Evolutionary conservation across 2,329 filamentous ascomycete genomes (phyloP), one percentile per base, ranked within the genome.

Genomic region (Diaporthe ilicicola): DNA sequence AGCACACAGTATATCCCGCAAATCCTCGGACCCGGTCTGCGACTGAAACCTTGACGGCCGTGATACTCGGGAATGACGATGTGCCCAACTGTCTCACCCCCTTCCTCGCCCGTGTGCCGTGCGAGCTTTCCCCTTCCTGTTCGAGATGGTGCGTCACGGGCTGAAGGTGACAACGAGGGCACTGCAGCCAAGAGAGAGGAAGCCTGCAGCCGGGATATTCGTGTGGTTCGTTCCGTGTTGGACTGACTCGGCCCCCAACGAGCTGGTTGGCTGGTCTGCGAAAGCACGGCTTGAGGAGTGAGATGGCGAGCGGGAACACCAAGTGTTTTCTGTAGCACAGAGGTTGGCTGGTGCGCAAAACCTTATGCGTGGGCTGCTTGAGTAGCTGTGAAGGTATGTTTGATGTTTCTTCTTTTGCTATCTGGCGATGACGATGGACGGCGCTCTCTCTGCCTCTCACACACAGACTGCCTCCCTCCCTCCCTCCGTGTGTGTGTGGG

Each of bases 71-170:
- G 42, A 24, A 64, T 48, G 19, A 24, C 24, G 42, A 34, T 46
- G 13, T 42, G 12, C 42, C 42, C 9, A 10, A 12, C 3, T 48
- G 42, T 62, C 59, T 62, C 59, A 62, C 12, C 42, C 22, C n/a
- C n/a, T n/a, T n/a, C n/a, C n/a, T n/a, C n/a, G 27, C 27, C 27
- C 12, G 42, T 24, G 42, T 32, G 27, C 56, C n/a, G 29, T 27
- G 24, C 15, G 17, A 32, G 22, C 46, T 12, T 29, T 46, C 17
- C 22, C 27, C 17, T 61, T 5, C 39, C 24, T 44, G 39, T 37
- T 64, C 44, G 59, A 64, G 59, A 64, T 64, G 59, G 10, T 50
- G 59, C 59, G n/a, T 64, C 29, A 24, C 27, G 50, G 50, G n/a
- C 22, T n/a, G 29, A 12, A 64, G 59, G 19, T 12, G 39, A 62